These are phyloP conservation scores for Cyclotella atomus DNA, from an alignment of 108 stramenopile genomes.

Conservation along the genomic window DNA sequence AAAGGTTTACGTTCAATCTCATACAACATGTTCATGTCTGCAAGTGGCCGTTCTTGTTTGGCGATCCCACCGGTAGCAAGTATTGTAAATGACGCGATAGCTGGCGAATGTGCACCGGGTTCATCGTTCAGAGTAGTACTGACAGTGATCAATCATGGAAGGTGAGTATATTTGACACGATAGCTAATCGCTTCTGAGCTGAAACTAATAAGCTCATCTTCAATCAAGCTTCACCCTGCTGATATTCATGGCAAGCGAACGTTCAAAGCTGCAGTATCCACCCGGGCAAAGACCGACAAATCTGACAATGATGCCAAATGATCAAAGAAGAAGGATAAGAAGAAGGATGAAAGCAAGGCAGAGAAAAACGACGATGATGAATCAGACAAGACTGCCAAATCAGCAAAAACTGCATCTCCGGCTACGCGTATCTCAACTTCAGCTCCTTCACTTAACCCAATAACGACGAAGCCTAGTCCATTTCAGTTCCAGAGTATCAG, in stretches of 20 bases:
- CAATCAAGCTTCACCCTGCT: neutral
- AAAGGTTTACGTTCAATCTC: neutral
- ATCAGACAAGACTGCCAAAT: neutral
- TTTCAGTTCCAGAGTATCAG: too few relatives aligned
- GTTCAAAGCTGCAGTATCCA: too few relatives aligned
- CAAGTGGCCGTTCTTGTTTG: neutral
- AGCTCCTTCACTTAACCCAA: neutral
- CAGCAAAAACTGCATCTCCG: neutral
- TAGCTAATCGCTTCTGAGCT: neutral
- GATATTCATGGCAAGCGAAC: neutral
- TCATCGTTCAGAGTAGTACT: neutral
- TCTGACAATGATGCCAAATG: too few relatives aligned
- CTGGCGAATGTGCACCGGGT: neutral
- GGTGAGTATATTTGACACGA: too few relatives aligned
- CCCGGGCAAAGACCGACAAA: too few relatives aligned
- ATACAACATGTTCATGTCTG: neutral
- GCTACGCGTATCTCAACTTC: neutral
- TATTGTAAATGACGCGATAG: neutral
- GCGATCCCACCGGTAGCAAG: neutral
- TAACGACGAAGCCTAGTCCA: too few relatives aligned
- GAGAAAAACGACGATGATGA: neutral
- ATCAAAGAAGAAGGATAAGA: neutral
- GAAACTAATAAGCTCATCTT: neutral
- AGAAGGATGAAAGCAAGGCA: neutral
- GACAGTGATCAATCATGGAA: too few relatives aligned